Percentiles rank a stretch among this genome's conserved stretches.
phyloP scores from a whole-genome alignment of 495 filamentous ascomycete genomes.

The Penicillium herquei region DNA sequence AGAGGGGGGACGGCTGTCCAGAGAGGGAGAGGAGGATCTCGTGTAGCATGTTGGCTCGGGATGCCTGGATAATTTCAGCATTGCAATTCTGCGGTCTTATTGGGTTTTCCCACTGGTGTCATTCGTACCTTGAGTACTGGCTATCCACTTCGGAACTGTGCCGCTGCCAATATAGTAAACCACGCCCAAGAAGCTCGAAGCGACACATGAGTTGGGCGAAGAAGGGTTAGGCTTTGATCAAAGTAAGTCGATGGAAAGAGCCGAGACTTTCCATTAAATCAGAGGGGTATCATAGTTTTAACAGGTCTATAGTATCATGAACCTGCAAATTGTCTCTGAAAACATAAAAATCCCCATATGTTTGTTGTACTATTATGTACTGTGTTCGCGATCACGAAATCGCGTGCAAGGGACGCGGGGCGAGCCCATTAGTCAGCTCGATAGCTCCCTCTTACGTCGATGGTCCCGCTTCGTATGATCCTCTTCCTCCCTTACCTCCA shows the following conservation, averaged over 20 bases:
- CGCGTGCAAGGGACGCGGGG: slow-evolving; percentile 2
- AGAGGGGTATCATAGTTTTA: background rate
- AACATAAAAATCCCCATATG: background rate
- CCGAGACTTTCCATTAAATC: background rate
- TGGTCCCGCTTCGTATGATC: slow-evolving; percentile 21
- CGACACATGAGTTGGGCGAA: slow-evolving; percentile 42
- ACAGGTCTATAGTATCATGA: no score
- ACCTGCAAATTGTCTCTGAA: background rate
- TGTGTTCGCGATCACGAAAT: background rate
- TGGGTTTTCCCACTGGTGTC: slow-evolving; percentile 1
- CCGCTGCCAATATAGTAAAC: slow-evolving; percentile 46
- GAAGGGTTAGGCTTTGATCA: background rate
- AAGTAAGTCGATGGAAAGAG: background rate
- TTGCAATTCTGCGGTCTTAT: background rate
- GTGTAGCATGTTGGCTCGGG: slow-evolving; percentile 74
- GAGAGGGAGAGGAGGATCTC: slow-evolving; percentile 94
- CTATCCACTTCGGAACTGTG: slow-evolving; percentile 22
- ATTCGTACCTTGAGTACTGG: slow-evolving; percentile 22
- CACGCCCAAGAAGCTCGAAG: slow-evolving; percentile 47
- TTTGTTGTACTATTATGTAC: no score
- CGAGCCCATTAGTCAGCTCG: slow-evolving; percentile 15
- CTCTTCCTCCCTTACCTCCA: slow-evolving; percentile 16
- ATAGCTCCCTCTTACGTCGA: slow-evolving; percentile 43
- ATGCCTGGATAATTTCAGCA: slow-evolving; percentile 21
- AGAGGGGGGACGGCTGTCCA: slow-evolving; percentile 85